Evolutionary conservation across 805 yeast species (phyloP).

Genomic region (Hanseniaspora valbyensis): DNA sequence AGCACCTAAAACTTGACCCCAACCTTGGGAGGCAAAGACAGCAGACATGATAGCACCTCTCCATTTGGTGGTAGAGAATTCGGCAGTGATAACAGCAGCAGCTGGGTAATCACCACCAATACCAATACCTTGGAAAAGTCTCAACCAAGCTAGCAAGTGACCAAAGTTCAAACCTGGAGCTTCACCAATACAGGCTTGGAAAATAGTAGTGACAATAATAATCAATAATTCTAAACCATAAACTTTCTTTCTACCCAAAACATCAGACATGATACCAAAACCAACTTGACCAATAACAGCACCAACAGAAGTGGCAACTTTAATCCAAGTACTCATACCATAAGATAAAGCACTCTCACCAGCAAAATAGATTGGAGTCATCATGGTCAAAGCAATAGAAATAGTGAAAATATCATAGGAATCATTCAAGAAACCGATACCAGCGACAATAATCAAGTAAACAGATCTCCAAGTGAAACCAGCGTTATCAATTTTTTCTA

Average conservation of each 20-base stretch:
- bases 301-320: conserved; percentile 87
- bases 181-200: conserved; percentile 63
- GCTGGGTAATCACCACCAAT: conserved; percentile 96
- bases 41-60: conserved; percentile 98
- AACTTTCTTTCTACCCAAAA: conserved; percentile 72
- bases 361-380: conserved; percentile 63
- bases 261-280: conserved; percentile 75
- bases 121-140: conserved; percentile 90
- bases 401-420: conserved; percentile 88
- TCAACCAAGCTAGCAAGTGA: conserved; percentile 63
- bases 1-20: conserved; percentile 88
- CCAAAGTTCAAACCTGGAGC: conserved; percentile 63
- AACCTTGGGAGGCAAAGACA: conserved; percentile 92
- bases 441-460: conserved; percentile 73
- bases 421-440: conserved; percentile 90
- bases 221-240: conserved; percentile 80
- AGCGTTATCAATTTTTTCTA: conserved; percentile 73
- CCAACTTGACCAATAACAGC: conserved; percentile 84
- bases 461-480: conserved; percentile 73
- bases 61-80: conserved; percentile 89
- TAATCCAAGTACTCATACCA: conserved; percentile 64
- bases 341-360: conserved; percentile 43
- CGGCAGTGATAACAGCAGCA: conserved; percentile 86
- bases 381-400: conserved; percentile 69
- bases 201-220: conserved; percentile 67